Evolutionary conservation across 2,329 filamentous ascomycete species (phyloP), one percentile per base, ranked within the genome.

Genomic region (Fusarium papillatum): DNA sequence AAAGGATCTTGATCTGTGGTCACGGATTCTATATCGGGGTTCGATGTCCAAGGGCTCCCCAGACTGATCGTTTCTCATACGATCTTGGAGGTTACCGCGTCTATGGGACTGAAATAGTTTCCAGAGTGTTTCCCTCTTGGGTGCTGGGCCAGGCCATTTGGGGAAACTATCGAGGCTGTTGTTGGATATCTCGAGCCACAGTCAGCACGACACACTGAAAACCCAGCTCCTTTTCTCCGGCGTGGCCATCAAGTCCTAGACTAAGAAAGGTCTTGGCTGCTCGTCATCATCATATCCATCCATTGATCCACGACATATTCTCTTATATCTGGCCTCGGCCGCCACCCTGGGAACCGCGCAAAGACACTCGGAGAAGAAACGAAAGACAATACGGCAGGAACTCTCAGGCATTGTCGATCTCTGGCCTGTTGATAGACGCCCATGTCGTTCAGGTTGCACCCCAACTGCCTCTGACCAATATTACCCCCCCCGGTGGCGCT

Each of bases 401-500:
- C 59, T 63, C 70, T 66, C 41, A 66, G 59, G 62, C 70, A 72
- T 65, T 59, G 73, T 67, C 69, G 70, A 78, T 73, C 74, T 67
- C 46, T 70, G 66, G 64, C 63, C 73, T 76, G 68, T 77, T 64
- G 69, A 79, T 71, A 79, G 69, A 69, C 71, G 70, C 73, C 67
- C 66, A 64, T 41, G 65, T 64, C 63, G 57, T 60, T 69, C 60
- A 73, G 64, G 68, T 78, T 57, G 66, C 72, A 73, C 76, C 67
- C 63, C 66, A 78, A 71, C 70, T 72, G 64, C 64, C 66, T 71
- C 70, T 68, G 62, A 57, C 62, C 69, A 77, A 78, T 77, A 80
- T 80, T 73, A 70, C 63, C 68, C 68, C 68, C 68, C 61, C 69
- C 63, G 69, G 78, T 80, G 78, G 78, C 78, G 78, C 69, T 62